These are phyloP conservation scores for Gremmenia infestans DNA, from an alignment of 2,329 filamentous ascomycete genomes.

Conservation along the genomic window DNA sequence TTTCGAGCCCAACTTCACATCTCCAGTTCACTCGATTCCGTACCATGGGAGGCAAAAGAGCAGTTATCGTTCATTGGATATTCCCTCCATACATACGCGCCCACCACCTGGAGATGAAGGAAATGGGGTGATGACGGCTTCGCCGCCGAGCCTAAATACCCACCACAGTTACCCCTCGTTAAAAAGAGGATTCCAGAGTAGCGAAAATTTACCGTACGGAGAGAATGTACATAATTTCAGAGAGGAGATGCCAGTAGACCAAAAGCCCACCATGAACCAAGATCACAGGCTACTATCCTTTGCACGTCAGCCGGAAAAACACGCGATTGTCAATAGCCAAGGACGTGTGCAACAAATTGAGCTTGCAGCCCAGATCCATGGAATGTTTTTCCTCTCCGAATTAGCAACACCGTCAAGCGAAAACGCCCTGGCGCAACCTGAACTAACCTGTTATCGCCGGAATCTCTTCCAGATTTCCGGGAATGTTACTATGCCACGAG, in stretches of 20 bases:
- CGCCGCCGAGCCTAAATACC: slow-evolving; percentile 25
- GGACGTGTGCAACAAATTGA: slow-evolving; percentile 44
- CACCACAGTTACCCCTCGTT: slow-evolving; percentile 32
- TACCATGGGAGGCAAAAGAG: slow-evolving; percentile 27
- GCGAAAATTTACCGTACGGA: slow-evolving; percentile 26
- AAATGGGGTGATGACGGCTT: slow-evolving; percentile 22
- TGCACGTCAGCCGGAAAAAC: slow-evolving; percentile 33
- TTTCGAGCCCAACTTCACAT: slow-evolving; percentile 25
- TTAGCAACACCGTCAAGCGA: slow-evolving; percentile 42
- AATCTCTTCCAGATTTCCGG: slow-evolving; percentile 97
- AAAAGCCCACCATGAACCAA: slow-evolving; percentile 30
- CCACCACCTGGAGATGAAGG: slow-evolving; percentile 17
- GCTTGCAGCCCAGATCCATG: slow-evolving; percentile 67
- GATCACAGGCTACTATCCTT: slow-evolving; percentile 33
- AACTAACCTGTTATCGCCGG: slow-evolving; percentile 91
- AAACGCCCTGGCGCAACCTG: slow-evolving; percentile 55
- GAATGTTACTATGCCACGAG: slow-evolving; percentile 74
- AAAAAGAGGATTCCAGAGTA: slow-evolving; percentile 28
- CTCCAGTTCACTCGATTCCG: slow-evolving; percentile 20
- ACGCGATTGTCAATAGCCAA: slow-evolving; percentile 45
- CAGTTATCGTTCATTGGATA: slow-evolving; percentile 29
- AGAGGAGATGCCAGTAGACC: slow-evolving; percentile 27
- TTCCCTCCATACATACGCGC: slow-evolving; percentile 24
- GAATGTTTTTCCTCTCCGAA: slow-evolving; percentile 86
- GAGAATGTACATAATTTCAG: slow-evolving; percentile 26